These are phyloP conservation scores for Helianthus tuberosus DNA, from an alignment of 129 eudicot genomes.

Conservation along the genomic window DNA sequence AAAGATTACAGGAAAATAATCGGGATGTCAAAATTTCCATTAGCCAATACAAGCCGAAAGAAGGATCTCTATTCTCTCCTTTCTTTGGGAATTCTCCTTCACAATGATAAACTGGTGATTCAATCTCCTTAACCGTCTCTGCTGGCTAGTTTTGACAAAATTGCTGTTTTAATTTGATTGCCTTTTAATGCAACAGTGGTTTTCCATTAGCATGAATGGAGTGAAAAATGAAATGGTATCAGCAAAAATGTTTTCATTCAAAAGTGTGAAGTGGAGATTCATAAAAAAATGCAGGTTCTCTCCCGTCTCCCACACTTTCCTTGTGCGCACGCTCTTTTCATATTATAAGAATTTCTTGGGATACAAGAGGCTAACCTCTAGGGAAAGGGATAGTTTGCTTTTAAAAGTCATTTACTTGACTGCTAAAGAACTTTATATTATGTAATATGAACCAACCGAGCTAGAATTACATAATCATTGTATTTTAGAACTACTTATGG, in stretches of 20 bases:
- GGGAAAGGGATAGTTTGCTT: too few relatives aligned
- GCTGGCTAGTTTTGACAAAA: too few relatives aligned
- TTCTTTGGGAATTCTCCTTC: constrained; percentile 32
- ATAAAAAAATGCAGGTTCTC: constrained; percentile 29
- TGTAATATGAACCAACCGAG: too few relatives aligned
- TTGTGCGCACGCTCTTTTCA: too few relatives aligned
- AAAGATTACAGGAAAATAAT: constrained; percentile 18
- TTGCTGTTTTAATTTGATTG: neutral
- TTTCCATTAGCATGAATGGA: constrained; percentile 30
- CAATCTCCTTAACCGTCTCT: neutral
- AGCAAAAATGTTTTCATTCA: constrained; percentile 25
- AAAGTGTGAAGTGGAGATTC: constrained; percentile 32
- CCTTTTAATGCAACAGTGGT: constrained; percentile 17
- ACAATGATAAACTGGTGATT: constrained; percentile 11
- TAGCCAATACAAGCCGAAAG: neutral
- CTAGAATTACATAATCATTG: too few relatives aligned
- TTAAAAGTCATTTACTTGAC: too few relatives aligned
- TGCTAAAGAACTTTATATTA: too few relatives aligned
- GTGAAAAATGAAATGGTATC: constrained; percentile 23
- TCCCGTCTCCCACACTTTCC: too few relatives aligned
- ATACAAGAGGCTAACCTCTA: too few relatives aligned
- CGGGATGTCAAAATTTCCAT: constrained; percentile 2
- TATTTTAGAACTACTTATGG: too few relatives aligned
- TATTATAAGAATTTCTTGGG: too few relatives aligned
- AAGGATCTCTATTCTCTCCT: constrained; percentile 32